Conservation (phyloP, 1,284 basidiomycete genomes). For the Crucibulum parvulum region DNA sequence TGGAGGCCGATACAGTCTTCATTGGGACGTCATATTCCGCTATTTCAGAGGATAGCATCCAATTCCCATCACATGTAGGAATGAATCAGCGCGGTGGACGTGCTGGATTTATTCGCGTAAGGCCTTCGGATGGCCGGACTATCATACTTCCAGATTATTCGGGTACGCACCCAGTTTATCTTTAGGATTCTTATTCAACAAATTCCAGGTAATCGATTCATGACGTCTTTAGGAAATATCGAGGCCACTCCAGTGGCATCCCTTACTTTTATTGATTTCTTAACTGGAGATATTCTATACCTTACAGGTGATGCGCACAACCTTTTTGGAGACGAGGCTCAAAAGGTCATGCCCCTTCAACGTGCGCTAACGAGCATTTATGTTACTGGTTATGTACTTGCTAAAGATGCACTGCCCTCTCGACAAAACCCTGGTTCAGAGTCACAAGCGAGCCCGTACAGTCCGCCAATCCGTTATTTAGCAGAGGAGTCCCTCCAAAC, state of each 20-base stretch:
- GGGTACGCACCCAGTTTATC: conserved; percentile 41
- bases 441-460: too few relatives aligned
- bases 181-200: conserved; percentile 4
- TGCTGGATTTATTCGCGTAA: conserved; percentile 65
- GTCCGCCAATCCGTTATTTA: too few relatives aligned
- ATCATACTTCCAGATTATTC: conserved; percentile 68
- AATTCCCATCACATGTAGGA: conserved; percentile 63
- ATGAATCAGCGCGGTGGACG: conserved; percentile 70
- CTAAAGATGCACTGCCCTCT: too few relatives aligned
- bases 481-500: too few relatives aligned
- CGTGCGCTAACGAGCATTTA: too few relatives aligned
- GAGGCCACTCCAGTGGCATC: conserved; percentile 61
- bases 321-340: conserved; percentile 53
- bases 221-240: conserved; percentile 70
- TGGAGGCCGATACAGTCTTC: conserved; percentile 58
- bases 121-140: conserved; percentile 59
- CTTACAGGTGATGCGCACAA: conserved; percentile 64
- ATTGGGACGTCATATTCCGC: conserved; percentile 60
- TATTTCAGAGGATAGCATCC: conserved; percentile 33
- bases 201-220: conserved; percentile 58
- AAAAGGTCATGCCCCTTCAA: conserved; percentile 59
- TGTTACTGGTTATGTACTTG: too few relatives aligned
- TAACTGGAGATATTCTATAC: conserved; percentile 63
- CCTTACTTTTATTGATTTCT: conserved; percentile 60
- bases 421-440: too few relatives aligned